A percentile compares a stretch with the other conserved stretches of the same genome.
phyloP scores from a whole-genome alignment of 352 stramenopile species.

The Phytophthora pseudosyringae region DNA sequence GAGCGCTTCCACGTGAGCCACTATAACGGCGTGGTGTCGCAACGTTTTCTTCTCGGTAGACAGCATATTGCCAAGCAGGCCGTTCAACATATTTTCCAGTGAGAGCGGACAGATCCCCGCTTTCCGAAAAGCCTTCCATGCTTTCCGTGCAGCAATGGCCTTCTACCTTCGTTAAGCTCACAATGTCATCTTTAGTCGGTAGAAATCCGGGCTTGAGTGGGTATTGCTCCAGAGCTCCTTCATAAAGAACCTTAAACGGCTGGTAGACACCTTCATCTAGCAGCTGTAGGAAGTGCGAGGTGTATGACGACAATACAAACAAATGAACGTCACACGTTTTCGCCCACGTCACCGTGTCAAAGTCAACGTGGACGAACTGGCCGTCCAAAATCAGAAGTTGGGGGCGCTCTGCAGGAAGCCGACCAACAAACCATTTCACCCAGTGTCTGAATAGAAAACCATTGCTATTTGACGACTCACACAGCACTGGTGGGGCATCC shows the following conservation, averaged over 20 bases:
- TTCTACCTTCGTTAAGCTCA: neutral
- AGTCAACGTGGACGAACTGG: neutral
- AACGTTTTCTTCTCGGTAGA: constrained; percentile 1
- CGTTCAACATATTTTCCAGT: neutral
- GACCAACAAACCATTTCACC: neutral
- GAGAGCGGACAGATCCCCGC: constrained; percentile 3
- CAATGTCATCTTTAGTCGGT: neutral
- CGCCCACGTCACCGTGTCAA: neutral
- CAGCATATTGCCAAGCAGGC: constrained; percentile 7
- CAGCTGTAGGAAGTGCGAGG: no score
- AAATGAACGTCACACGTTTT: neutral
- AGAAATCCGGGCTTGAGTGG: no score
- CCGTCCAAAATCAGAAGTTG: constrained; percentile 5
- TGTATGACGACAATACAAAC: constrained; percentile 4
- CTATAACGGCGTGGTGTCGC: neutral
- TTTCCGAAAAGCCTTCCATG: neutral
- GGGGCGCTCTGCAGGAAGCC: neutral
- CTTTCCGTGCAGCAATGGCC: neutral
- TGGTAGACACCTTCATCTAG: no score
- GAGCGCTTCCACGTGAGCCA: neutral
- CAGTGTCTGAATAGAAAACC: neutral
- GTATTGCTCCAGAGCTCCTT: no score
- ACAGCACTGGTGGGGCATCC: neutral
- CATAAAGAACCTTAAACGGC: no score
- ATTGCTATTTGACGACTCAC: constrained; percentile 2